These are phyloP conservation scores for Wickerhamomyces kurtzmanii DNA, from an alignment of 805 yeast genomes.

Conservation along the genomic window DNA sequence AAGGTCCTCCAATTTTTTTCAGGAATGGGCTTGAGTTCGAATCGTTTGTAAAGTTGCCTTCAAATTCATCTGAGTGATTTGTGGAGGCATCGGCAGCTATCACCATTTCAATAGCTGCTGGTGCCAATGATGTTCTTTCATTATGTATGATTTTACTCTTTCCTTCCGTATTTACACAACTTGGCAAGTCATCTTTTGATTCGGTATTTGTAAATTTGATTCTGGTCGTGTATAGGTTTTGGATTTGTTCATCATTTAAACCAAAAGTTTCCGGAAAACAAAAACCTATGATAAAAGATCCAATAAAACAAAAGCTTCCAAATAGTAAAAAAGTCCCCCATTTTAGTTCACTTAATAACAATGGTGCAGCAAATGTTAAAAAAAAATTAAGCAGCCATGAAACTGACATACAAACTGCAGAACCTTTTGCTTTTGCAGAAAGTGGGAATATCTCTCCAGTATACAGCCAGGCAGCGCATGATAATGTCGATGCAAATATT, in stretches of 20 bases:
- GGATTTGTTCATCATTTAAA: slow-evolving; percentile 16
- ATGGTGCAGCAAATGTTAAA: slow-evolving; percentile 30
- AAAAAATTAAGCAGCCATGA: slow-evolving; percentile 32
- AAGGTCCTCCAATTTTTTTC: slow-evolving; percentile 8
- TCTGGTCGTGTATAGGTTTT: slow-evolving; percentile 6
- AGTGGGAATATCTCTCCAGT: slow-evolving; percentile 38
- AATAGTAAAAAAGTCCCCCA: slow-evolving; percentile 31
- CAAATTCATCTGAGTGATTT: not conserved
- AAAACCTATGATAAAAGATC: slow-evolving; percentile 20
- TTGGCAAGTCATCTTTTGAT: not conserved
- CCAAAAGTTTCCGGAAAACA: slow-evolving; percentile 36
- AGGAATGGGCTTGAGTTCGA: slow-evolving; percentile 4
- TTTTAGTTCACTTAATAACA: slow-evolving; percentile 22
- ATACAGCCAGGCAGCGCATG: slow-evolving; percentile 39
- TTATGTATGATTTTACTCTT: not conserved
- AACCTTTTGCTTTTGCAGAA: slow-evolving; percentile 34
- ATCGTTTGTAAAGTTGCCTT: not conserved
- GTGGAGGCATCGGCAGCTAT: not conserved
- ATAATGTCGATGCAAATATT: slow-evolving; percentile 33
- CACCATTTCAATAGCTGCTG: not conserved
- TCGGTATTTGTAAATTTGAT: not conserved
- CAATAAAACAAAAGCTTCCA: slow-evolving; percentile 22
- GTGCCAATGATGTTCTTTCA: not conserved
- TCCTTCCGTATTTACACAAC: not conserved
- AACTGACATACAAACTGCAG: slow-evolving; percentile 32